Evolutionary conservation across 768 basidiomycete species (phyloP).

Genomic region (Termitomyces bulborhizus): DNA sequence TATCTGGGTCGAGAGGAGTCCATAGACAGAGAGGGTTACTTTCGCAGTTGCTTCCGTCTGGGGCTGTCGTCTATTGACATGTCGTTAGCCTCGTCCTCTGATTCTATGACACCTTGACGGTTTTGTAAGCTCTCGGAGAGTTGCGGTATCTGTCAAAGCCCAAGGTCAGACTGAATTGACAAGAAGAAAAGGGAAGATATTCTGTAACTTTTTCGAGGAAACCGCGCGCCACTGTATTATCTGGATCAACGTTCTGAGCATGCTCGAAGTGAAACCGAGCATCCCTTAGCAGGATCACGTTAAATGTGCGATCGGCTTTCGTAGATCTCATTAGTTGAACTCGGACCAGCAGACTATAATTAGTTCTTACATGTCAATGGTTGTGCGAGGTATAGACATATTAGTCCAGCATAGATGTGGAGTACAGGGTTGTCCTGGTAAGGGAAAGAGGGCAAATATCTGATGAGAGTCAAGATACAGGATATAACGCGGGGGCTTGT

Average conservation of each 20-base stretch:
- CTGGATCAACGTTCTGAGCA: slow-evolving; percentile 52
- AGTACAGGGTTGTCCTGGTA: slow-evolving; percentile 77
- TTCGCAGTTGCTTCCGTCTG: slow-evolving; percentile 30
- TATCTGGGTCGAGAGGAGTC: background rate
- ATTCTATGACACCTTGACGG: slow-evolving; percentile 19
- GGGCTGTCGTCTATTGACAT: slow-evolving; percentile 20
- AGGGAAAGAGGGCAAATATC: slow-evolving; percentile 84
- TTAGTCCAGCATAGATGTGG: slow-evolving; percentile 78
- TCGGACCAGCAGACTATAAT: background rate
- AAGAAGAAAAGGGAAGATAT: background rate
- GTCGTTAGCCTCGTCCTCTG: slow-evolving; percentile 28
- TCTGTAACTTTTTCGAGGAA: slow-evolving; percentile 47
- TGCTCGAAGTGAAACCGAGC: slow-evolving; percentile 64
- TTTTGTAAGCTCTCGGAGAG: slow-evolving; percentile 3
- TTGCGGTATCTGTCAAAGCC: slow-evolving; percentile 7
- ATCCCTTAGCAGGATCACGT: slow-evolving; percentile 36
- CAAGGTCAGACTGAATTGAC: background rate
- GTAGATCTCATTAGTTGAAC: slow-evolving; percentile 1
- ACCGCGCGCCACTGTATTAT: slow-evolving; percentile 43
- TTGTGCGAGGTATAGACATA: slow-evolving; percentile 60
- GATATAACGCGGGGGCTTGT: background rate
- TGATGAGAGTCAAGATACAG: slow-evolving; percentile 20
- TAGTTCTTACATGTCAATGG: slow-evolving; percentile 14
- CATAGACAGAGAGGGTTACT: slow-evolving; percentile 6
- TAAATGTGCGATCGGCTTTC: slow-evolving; percentile 15